Evolutionary conservation across 2,329 filamentous ascomycete species (phyloP), one percentile per base, ranked within the genome.

Genomic region (Neobulgaria alba): DNA sequence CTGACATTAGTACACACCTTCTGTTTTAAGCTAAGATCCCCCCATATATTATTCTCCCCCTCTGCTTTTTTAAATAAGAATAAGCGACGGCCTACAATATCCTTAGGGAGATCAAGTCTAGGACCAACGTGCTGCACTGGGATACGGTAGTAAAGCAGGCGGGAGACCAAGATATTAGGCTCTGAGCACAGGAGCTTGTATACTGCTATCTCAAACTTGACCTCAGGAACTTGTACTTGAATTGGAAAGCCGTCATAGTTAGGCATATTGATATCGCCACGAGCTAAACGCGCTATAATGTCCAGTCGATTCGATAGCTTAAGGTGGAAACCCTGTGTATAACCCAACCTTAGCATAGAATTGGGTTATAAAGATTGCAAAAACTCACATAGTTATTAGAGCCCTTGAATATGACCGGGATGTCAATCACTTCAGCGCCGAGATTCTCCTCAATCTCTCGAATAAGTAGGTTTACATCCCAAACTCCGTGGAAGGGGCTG

Each of bases 361-460:
- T 31, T 9, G 16, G 18, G 33, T 39, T 38, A 20, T 38, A n/a
- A 33, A 36, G 5, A 35, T 36, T 3, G 10, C 8, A 41, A 29
- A 32, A 33, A 48, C 47, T 45, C 15, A 55, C 57, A 39, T 57
- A 59, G 45, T 57, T 51, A 45, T 59, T 57, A 12, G 55, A 57
- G 19, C 55, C 55, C 17, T 38, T 38, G 15, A 3, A 38, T 12
- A 57, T 41, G 12, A 26, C 7, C 5, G 55, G 51, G 26, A 59
- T 57, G 20, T 58, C 52, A 20, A 45, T 33, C 34, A 61, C 52
- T 9, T 38, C 23, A 21, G 44, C 30, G 15, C 18, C 37, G 32
- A 56, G 35, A 30, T 33, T 33, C 10, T 33, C 10, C 12, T 33
- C 30, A 29, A 58, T 45, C 38, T 59, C 58, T 35, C 30, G 34